Percentiles rank a stretch among this genome's conserved stretches.
These are phyloP conservation scores for Sclerotinia minor DNA, from an alignment of 2,329 filamentous ascomycete genomes.

Conservation along the genomic window DNA sequence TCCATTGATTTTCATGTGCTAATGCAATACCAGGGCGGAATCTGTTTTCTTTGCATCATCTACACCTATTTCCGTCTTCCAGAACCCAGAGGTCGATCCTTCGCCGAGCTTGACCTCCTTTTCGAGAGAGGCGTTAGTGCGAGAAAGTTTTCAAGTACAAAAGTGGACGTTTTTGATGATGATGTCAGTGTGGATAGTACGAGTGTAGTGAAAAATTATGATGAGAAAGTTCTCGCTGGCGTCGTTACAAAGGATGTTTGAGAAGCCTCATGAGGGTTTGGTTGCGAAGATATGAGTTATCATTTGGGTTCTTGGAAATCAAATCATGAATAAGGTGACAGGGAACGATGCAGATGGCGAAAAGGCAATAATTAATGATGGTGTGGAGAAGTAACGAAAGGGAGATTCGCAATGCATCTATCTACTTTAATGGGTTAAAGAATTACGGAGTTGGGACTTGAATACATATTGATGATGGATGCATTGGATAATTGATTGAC, in stretches of 20 bases:
- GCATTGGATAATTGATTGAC: neutral
- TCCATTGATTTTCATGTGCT: neutral
- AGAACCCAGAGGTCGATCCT: conserved; percentile 76
- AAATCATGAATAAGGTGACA: neutral
- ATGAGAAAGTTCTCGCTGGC: conserved; percentile 66
- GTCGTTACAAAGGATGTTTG: neutral
- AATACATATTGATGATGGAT: conserved; percentile 1
- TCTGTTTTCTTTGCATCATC: conserved; percentile 54
- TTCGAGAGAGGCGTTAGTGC: conserved; percentile 68
- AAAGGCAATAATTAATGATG: neutral
- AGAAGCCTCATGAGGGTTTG: neutral
- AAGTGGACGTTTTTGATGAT: conserved; percentile 39
- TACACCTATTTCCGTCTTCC: conserved; percentile 81
- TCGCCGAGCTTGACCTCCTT: conserved; percentile 81
- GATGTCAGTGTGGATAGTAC: conserved; percentile 32
- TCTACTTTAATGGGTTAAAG: neutral
- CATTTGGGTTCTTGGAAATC: neutral
- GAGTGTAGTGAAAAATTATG: conserved; percentile 32
- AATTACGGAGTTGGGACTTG: neutral
- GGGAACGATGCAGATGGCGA: neutral
- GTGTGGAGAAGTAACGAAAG: neutral
- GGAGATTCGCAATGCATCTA: neutral
- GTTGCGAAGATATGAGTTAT: neutral
- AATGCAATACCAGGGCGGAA: conserved; percentile 52
- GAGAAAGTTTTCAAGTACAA: conserved; percentile 41